These are phyloP conservation scores for Colletotrichum horii DNA, from an alignment of 2,329 filamentous ascomycete genomes.

Conservation along the genomic window DNA sequence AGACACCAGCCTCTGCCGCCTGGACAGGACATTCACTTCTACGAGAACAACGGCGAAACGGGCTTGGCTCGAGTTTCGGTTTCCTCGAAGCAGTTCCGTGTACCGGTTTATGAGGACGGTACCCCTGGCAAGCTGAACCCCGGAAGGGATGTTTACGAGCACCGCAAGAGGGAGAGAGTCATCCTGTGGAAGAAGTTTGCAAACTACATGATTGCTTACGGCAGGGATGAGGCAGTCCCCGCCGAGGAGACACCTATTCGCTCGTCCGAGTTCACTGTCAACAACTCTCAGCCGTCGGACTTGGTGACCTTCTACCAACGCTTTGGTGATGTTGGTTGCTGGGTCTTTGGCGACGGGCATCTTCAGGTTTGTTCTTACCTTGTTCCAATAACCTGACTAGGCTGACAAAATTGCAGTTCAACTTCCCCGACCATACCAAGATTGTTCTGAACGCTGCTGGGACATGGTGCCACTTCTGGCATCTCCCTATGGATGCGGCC, in stretches of 20 bases:
- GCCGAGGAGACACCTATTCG: constrained; percentile 50
- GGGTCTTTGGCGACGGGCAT: constrained; percentile 81
- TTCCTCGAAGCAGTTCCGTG: constrained; percentile 65
- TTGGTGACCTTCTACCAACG: constrained; percentile 83
- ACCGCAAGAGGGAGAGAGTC: constrained; percentile 69
- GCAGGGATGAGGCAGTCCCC: constrained; percentile 68
- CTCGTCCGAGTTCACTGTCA: constrained; percentile 30
- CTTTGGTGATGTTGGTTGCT: constrained; percentile 80
- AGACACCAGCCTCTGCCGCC: constrained; percentile 69
- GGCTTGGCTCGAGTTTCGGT: constrained; percentile 70
- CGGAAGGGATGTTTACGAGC: constrained; percentile 69
- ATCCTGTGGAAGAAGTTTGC: constrained; percentile 77
- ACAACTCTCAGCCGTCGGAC: constrained; percentile 48
- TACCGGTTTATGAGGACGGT: constrained; percentile 61
- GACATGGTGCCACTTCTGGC: constrained; percentile 79
- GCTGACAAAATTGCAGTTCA: constrained; percentile 63
- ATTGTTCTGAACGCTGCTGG: constrained; percentile 77
- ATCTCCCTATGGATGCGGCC: constrained; percentile 74
- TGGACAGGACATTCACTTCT: constrained; percentile 71
- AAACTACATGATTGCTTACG: constrained; percentile 77
- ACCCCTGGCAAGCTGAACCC: constrained; percentile 64
- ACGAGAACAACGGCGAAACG: constrained; percentile 70
- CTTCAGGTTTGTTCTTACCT: constrained; percentile 61
- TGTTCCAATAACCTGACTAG: neutral
- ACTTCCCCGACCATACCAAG: constrained; percentile 89